These are phyloP conservation scores for Adansonia grandidieri DNA, from an alignment of 441 rosid genomes.

Conservation along the genomic window DNA sequence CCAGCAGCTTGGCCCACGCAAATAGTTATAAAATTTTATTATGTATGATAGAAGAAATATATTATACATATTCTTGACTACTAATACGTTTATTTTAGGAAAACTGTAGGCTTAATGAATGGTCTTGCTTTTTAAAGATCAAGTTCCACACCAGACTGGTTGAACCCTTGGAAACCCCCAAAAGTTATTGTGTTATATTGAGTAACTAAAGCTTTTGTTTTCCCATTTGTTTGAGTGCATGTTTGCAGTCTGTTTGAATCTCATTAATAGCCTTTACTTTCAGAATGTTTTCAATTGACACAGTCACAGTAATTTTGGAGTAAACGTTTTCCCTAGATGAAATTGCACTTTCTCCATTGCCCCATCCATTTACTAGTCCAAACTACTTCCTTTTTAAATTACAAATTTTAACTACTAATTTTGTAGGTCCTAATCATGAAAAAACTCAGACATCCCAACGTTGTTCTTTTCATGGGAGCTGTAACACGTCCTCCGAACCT, in stretches of 20 bases:
- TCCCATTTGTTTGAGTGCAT: neutral
- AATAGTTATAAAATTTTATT: conserved; percentile 1
- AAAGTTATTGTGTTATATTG: neutral
- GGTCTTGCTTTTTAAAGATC: neutral
- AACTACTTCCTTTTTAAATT: neutral
- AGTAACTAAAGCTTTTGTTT: conserved; percentile 10
- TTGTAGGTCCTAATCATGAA: conserved; percentile 68
- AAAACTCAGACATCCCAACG: conserved; percentile 73
- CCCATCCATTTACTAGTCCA: too few species aligned
- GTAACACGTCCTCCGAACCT: conserved; percentile 78
- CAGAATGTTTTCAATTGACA: too few species aligned
- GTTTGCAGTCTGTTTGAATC: too few species aligned
- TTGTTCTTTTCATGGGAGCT: conserved; percentile 91
- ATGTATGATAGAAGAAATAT: conserved; percentile 1
- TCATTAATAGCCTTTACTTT: too few species aligned
- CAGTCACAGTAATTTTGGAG: too few species aligned
- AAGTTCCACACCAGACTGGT: conserved; percentile 1
- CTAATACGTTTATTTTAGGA: neutral
- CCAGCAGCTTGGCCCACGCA: neutral
- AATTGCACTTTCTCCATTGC: too few species aligned
- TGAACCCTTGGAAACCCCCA: conserved; percentile 3
- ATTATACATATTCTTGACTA: neutral
- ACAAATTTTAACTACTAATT: neutral
- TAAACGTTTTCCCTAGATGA: too few species aligned
- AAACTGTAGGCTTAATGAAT: conserved; percentile 12